phyloP scores from a whole-genome alignment of 129 eudicot genomes.

The Flaveria sonorensis region DNA sequence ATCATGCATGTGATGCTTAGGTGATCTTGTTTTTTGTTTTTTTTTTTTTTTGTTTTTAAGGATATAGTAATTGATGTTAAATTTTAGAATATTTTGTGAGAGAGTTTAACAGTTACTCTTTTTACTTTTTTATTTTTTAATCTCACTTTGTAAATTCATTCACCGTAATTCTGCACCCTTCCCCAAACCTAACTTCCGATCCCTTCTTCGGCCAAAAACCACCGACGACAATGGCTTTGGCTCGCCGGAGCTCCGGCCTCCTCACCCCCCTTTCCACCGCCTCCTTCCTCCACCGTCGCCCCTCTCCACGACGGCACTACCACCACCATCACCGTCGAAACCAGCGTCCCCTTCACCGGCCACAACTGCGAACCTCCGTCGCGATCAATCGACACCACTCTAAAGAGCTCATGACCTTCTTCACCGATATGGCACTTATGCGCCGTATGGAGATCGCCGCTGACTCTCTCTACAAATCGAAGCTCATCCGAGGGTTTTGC shows the following conservation, averaged over 20 bases:
- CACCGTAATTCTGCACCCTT: not conserved
- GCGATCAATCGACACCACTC: conserved; percentile 64
- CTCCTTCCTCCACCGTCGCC: conserved; percentile 32
- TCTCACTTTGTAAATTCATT: not conserved
- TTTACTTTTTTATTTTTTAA: too few species aligned
- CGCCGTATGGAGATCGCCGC: conserved; percentile 99
- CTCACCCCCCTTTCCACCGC: conserved; percentile 33
- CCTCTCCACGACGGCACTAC: conserved; percentile 40
- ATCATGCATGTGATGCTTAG: too few species aligned
- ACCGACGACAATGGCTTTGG: conserved; percentile 26
- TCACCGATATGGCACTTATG: conserved; percentile 83
- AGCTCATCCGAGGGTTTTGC: conserved; percentile 89
- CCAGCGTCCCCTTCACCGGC: conserved; percentile 77
- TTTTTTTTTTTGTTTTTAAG: too few species aligned
- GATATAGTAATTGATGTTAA: too few species aligned
- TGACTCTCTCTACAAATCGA: conserved; percentile 90
- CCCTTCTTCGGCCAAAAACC: not conserved
- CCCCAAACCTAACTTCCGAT: conserved; percentile 12
- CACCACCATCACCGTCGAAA: conserved; percentile 73
- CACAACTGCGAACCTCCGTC: conserved; percentile 92
- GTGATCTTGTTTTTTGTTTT: too few species aligned
- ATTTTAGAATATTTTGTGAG: too few species aligned
- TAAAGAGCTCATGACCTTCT: conserved; percentile 70
- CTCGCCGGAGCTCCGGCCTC: conserved; percentile 38
- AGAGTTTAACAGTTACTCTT: too few species aligned